These are phyloP conservation scores for Piloderma croceum DNA, from an alignment of 768 basidiomycete genomes.

Conservation along the genomic window DNA sequence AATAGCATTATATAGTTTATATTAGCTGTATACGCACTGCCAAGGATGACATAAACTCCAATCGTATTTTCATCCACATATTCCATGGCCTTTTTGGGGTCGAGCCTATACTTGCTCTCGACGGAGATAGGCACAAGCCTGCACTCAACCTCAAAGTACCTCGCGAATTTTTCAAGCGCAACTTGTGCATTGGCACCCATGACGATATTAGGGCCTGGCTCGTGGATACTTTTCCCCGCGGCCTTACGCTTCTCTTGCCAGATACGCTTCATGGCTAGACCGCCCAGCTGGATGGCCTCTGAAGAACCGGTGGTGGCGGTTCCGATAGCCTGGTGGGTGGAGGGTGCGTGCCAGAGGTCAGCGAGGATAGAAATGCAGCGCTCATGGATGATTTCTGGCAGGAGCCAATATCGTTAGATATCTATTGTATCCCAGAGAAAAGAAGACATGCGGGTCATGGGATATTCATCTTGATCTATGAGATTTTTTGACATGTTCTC, in stretches of 20 bases:
- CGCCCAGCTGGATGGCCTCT: slow-evolving; percentile 70
- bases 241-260: slow-evolving; percentile 68
- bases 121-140: slow-evolving; percentile 58
- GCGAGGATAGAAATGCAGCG: slow-evolving; percentile 51
- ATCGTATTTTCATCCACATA: slow-evolving; percentile 70
- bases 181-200: slow-evolving; percentile 70
- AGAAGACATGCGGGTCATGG: slow-evolving; percentile 39
- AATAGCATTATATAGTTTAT: slow-evolving; percentile 18
- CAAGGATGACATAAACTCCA: slow-evolving; percentile 58
- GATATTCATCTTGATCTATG: slow-evolving; percentile 69
- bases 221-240: slow-evolving; percentile 58
- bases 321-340: slow-evolving; percentile 49
- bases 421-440: no score
- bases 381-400: slow-evolving; percentile 37
- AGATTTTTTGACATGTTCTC: slow-evolving; percentile 67
- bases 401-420: no score
- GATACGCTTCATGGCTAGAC: slow-evolving; percentile 63
- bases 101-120: slow-evolving; percentile 75
- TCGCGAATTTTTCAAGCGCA: slow-evolving; percentile 64
- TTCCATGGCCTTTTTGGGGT: slow-evolving; percentile 58
- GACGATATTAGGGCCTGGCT: slow-evolving; percentile 60
- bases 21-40: slow-evolving; percentile 30
- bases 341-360: slow-evolving; percentile 62
- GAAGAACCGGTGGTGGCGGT: slow-evolving; percentile 68
- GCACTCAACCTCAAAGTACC: slow-evolving; percentile 62